These are phyloP conservation scores for Castanea sativa DNA, from an alignment of 306 rosid genomes.

Conservation along the genomic window DNA sequence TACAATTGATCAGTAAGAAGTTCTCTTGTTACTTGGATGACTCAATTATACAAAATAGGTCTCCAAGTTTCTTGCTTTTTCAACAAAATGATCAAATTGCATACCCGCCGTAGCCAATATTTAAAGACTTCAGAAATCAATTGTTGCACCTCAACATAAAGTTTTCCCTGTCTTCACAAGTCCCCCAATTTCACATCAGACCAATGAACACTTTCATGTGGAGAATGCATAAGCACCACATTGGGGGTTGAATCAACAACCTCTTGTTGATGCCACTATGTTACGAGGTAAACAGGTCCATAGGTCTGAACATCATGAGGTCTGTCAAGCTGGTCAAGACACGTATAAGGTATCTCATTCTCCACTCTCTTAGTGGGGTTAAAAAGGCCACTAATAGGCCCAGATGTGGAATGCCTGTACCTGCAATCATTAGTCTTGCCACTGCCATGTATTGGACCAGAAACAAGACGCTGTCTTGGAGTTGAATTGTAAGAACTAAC, in stretches of 20 bases:
- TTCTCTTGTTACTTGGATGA: not conserved
- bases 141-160: not conserved
- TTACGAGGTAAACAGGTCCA: constrained; percentile 73
- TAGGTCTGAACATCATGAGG: constrained; percentile 33
- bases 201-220: not conserved
- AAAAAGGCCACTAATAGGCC: constrained; percentile 57
- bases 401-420: constrained; percentile 44
- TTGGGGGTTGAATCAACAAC: constrained; percentile 12
- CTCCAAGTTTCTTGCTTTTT: not conserved
- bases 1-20: not conserved
- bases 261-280: constrained; percentile 24
- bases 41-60: not conserved
- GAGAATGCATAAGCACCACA: not conserved
- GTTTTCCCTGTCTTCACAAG: not conserved
- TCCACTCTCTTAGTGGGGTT: constrained; percentile 38
- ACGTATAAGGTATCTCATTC: constrained; percentile 48
- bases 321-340: constrained; percentile 42
- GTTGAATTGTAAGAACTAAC: constrained; percentile 25
- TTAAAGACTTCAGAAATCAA: not conserved
- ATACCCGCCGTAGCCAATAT: not conserved
- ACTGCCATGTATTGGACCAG: constrained; percentile 57
- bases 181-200: not conserved
- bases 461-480: constrained; percentile 38
- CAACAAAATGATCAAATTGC: not conserved
- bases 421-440: constrained; percentile 25